phyloP scores from a whole-genome alignment of 257 asterid species.

The Sherardia arvensis region DNA sequence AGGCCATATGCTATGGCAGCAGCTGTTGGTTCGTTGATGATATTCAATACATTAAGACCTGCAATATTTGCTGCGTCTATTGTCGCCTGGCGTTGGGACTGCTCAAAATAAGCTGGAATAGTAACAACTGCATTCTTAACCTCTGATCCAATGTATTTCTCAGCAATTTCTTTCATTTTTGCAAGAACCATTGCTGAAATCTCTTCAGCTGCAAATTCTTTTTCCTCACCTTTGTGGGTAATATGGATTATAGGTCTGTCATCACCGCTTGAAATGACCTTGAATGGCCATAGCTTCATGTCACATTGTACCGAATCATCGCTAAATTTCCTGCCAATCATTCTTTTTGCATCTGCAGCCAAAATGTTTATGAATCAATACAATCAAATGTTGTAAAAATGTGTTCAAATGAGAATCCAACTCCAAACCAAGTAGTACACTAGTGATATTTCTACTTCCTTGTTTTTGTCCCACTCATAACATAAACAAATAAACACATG shows the following conservation, averaged over 20 bases:
- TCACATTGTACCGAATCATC: neutral
- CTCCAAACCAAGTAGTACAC: no score
- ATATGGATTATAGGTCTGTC: neutral
- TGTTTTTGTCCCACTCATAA: no score
- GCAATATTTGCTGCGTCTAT: neutral
- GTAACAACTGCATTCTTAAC: neutral
- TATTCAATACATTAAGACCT: neutral
- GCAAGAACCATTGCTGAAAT: neutral
- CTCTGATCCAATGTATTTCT: neutral
- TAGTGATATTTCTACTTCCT: no score
- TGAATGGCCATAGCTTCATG: neutral
- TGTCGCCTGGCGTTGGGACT: neutral
- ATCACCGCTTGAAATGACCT: neutral
- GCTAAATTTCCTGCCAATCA: neutral
- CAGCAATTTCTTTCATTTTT: constrained; percentile 1
- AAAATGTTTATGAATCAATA: neutral
- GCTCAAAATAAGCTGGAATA: neutral
- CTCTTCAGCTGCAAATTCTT: neutral
- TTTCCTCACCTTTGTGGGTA: neutral
- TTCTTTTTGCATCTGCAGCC: neutral
- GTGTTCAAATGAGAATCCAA: no score
- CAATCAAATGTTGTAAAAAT: no score
- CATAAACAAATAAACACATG: no score
- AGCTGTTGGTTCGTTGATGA: neutral
- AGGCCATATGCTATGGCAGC: constrained; percentile 1